Conservation (phyloP, 192 early-diverging fungal genomes). For the Dissophora ornata region DNA sequence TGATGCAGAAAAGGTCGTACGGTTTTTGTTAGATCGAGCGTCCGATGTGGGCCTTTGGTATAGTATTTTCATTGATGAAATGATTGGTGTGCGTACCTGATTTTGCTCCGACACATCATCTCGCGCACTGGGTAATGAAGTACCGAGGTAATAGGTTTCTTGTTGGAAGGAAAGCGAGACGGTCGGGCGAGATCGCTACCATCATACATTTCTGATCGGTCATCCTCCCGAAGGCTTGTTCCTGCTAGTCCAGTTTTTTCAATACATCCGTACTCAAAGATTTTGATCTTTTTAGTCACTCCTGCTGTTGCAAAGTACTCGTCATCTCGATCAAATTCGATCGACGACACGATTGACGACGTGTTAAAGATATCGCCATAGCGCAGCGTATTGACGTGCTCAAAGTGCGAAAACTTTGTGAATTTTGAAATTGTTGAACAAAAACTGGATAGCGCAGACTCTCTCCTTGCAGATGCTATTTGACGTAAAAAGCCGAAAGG, state of each 20-base stretch:
- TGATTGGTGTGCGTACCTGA: slow-evolving; percentile 70
- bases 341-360: slow-evolving; percentile 89
- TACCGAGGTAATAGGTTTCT: slow-evolving; percentile 53
- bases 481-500: neutral
- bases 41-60: too few species aligned
- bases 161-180: slow-evolving; percentile 25
- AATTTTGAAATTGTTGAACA: slow-evolving; percentile 75
- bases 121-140: slow-evolving; percentile 85
- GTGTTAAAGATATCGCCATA: slow-evolving; percentile 78
- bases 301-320: slow-evolving; percentile 95
- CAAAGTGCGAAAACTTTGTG: slow-evolving; percentile 74
- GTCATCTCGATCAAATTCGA: slow-evolving; percentile 95
- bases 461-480: slow-evolving; percentile 34
- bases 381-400: slow-evolving; percentile 80
- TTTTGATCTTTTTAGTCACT: slow-evolving; percentile 91
- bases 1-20: neutral
- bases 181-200: slow-evolving; percentile 14
- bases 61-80: too few species aligned
- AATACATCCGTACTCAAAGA: slow-evolving; percentile 83
- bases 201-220: slow-evolving; percentile 30
- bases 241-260: slow-evolving; percentile 47
- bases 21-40: too few species aligned
- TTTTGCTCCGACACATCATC: slow-evolving; percentile 85
- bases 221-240: slow-evolving; percentile 41
- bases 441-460: slow-evolving; percentile 59